These are phyloP conservation scores for Corylus americana DNA, from an alignment of 306 rosid genomes.

Conservation along the genomic window DNA sequence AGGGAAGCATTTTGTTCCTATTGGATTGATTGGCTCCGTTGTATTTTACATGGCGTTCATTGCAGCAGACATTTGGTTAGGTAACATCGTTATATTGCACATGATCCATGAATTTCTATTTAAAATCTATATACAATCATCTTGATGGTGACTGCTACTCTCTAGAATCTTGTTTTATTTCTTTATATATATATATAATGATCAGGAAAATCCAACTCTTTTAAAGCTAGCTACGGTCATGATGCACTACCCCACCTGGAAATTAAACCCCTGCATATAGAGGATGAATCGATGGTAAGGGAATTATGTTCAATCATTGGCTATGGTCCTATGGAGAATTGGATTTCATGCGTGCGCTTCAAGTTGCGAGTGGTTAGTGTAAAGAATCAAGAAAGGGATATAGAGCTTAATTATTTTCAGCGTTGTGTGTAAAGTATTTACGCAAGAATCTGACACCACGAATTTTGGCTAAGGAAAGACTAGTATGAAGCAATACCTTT, in stretches of 20 bases:
- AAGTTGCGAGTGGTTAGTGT: too few relatives aligned
- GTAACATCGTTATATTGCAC: neutral
- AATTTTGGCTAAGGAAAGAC: neutral
- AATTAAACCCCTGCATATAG: too few relatives aligned
- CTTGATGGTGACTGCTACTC: neutral
- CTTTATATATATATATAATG: neutral
- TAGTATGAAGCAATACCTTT: conserved; percentile 2
- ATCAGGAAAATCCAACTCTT: neutral
- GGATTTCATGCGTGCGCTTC: too few relatives aligned
- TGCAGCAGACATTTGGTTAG: neutral
- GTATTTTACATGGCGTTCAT: neutral
- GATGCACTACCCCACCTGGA: too few relatives aligned
- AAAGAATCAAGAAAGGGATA: neutral
- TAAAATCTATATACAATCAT: neutral
- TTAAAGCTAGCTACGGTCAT: too few relatives aligned
- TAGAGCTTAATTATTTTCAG: neutral
- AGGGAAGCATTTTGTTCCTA: neutral
- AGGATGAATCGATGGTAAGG: too few relatives aligned
- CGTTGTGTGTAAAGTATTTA: neutral
- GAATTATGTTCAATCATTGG: too few relatives aligned
- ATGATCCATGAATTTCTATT: neutral
- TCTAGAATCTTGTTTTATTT: too few relatives aligned
- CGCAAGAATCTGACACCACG: neutral
- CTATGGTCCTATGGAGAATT: too few relatives aligned
- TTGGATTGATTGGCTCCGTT: neutral